Evolutionary conservation across 148 eudicot species (phyloP).

Genomic region (Selenicereus undatus): DNA sequence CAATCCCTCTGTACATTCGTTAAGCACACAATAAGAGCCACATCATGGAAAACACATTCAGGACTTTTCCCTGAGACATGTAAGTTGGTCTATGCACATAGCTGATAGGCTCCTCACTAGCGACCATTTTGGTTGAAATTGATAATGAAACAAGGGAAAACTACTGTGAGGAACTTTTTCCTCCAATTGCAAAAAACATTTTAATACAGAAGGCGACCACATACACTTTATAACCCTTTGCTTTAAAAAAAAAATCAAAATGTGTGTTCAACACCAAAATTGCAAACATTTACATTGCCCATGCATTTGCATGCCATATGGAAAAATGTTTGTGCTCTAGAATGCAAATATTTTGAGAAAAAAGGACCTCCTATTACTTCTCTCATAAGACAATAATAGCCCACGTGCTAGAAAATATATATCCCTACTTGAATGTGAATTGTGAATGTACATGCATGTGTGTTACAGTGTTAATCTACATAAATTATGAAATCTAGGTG

Average conservation of each 20-base stretch:
- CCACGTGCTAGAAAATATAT: background rate
- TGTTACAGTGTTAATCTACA: background rate
- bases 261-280: no score
- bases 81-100: background rate
- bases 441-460: background rate
- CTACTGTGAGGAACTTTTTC: no score
- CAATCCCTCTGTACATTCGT: background rate
- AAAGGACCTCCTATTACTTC: no score
- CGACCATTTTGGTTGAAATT: background rate
- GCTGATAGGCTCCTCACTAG: background rate
- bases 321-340: no score
- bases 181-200: background rate
- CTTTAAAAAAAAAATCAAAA: no score
- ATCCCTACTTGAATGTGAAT: background rate
- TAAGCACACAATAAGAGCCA: background rate
- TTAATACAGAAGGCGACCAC: background rate
- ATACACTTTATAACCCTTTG: no score
- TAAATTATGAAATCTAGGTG: background rate
- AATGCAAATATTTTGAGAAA: no score
- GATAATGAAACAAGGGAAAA: background rate
- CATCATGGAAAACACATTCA: constrained; percentile 2
- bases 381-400: no score
- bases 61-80: background rate
- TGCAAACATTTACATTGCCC: no score
- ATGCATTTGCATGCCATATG: no score